A percentile compares a stretch with the other conserved stretches of the same genome.
phyloP scores from a whole-genome alignment of 208 protist species.

The Leptomonas pyrrhocoris region DNA sequence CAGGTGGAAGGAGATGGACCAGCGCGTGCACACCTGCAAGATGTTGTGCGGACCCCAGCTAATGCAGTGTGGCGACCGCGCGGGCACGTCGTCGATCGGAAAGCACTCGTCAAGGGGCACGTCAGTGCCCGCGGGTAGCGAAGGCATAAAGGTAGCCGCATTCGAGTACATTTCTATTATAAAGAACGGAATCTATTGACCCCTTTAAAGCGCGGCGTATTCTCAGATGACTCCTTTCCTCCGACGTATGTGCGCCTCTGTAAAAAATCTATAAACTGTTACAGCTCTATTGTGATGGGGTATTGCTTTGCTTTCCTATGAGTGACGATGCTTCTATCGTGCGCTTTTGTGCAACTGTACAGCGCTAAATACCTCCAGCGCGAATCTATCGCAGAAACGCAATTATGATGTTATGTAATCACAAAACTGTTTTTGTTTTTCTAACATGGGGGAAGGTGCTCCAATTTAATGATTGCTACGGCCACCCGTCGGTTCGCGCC shows the following conservation, averaged over 20 bases:
- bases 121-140: conserved; percentile 17
- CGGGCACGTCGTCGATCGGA: conserved; percentile 44
- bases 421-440: too few relatives aligned
- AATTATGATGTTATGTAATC: too few relatives aligned
- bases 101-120: conserved; percentile 39
- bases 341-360: not conserved
- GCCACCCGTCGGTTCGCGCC: too few relatives aligned
- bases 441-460: too few relatives aligned
- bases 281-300: not conserved
- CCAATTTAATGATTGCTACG: too few relatives aligned
- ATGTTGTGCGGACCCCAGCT: conserved; percentile 86
- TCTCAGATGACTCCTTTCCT: not conserved
- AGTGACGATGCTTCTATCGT: not conserved
- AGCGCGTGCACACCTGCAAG: conserved; percentile 66
- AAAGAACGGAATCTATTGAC: too few relatives aligned
- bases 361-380: too few relatives aligned
- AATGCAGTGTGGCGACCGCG: conserved; percentile 47
- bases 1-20: conserved; percentile 62
- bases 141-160: not conserved
- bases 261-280: not conserved
- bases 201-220: not conserved
- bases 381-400: too few relatives aligned
- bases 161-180: not conserved
- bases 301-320: not conserved
- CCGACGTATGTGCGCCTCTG: not conserved